These are phyloP conservation scores for Serendipita vermifera DNA, from an alignment of 768 basidiomycete genomes.

Conservation along the genomic window DNA sequence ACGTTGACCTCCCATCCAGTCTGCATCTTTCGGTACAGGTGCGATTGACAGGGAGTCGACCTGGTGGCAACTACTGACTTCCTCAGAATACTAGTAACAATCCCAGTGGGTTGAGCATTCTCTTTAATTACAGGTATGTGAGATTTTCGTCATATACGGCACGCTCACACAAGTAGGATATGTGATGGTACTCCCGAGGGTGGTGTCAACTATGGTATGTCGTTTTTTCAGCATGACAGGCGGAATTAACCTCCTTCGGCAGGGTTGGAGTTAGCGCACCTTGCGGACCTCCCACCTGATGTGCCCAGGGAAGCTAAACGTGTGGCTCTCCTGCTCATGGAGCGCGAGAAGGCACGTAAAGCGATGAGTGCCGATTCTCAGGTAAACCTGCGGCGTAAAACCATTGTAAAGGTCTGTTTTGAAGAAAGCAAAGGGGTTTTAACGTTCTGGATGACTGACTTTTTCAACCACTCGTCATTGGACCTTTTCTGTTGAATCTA, in stretches of 20 bases:
- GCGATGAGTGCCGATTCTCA: conserved; percentile 49
- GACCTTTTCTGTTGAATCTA: conserved; percentile 20
- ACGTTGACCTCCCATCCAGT: conserved; percentile 28
- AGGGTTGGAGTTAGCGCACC: conserved; percentile 81
- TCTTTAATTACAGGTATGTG: conserved; percentile 63
- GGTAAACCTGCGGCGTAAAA: conserved; percentile 49
- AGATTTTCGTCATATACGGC: background rate
- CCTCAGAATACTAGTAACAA: background rate
- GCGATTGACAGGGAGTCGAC: conserved; percentile 12
- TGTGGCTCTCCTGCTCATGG: conserved; percentile 46
- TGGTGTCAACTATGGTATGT: conserved; percentile 58
- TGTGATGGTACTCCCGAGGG: conserved; percentile 55
- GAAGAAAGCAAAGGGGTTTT: background rate
- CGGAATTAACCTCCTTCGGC: conserved; percentile 10
- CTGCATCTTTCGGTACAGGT: conserved; percentile 76
- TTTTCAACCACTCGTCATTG: conserved; percentile 3
- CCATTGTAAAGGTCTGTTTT: conserved; percentile 45
- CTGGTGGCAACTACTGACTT: background rate
- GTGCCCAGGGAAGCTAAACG: conserved; percentile 50
- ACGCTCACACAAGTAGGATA: conserved; percentile 36
- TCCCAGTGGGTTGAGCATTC: conserved; percentile 39
- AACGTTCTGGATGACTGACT: background rate
- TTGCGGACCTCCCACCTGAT: conserved; percentile 71
- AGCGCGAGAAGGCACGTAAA: conserved; percentile 42
- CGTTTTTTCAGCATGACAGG: no score